Evolutionary conservation across 169 alveolate genomes (phyloP).

Genomic region (Cryptosporidium sp.): DNA sequence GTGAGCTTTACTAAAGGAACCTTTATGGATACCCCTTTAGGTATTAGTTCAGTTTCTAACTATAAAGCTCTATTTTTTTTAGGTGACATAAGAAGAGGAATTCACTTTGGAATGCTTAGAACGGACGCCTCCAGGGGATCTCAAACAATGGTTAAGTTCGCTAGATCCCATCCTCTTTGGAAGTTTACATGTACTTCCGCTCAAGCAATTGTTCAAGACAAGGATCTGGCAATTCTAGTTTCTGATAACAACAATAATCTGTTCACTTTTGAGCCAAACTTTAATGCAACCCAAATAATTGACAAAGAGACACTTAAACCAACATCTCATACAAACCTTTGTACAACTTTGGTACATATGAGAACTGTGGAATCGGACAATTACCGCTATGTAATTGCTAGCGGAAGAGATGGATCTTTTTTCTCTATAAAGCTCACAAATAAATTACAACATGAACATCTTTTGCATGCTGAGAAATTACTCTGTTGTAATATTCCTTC

Average conservation of each 20-base stretch:
- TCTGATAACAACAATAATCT: constrained; percentile 51
- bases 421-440: constrained; percentile 7
- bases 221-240: constrained; percentile 48
- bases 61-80: constrained; percentile 47
- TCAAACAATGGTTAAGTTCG: constrained; percentile 70
- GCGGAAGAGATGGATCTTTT: constrained; percentile 69
- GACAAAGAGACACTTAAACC: constrained; percentile 69
- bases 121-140: constrained; percentile 70
- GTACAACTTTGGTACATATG: constrained; percentile 53
- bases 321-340: constrained; percentile 20
- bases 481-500: constrained; percentile 50
- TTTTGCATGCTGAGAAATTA: neutral
- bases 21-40: constrained; percentile 67
- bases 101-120: constrained; percentile 66
- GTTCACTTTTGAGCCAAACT: constrained; percentile 39
- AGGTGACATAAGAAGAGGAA: constrained; percentile 73
- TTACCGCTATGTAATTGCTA: constrained; percentile 38
- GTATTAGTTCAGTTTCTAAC: constrained; percentile 53
- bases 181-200: constrained; percentile 74
- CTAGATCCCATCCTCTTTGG: constrained; percentile 74
- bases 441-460: constrained; percentile 8
- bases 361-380: constrained; percentile 19
- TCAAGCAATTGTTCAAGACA: constrained; percentile 39
- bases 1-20: constrained; percentile 31
- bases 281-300: constrained; percentile 57